Conservation (phyloP, 768 basidiomycete species). For the Naganishia kalamii region DNA sequence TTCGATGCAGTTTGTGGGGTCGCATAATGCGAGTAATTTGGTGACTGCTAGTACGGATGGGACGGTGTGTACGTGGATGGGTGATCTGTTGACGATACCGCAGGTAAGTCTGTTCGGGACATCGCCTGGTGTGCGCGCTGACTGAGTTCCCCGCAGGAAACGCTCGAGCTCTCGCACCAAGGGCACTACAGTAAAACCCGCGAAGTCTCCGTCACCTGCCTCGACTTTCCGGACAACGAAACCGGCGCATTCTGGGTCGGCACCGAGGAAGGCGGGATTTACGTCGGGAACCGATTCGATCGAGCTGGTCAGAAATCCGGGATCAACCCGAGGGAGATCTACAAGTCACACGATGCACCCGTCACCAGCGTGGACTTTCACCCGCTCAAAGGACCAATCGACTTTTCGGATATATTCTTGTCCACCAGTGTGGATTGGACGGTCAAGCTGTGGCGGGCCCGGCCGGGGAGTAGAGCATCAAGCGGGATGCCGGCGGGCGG, state of each 20-base stretch:
- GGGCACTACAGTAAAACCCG: constrained; percentile 87
- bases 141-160: constrained; percentile 59
- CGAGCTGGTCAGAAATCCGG: constrained; percentile 95
- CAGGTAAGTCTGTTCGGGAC: constrained; percentile 55
- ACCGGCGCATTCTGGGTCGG: constrained; percentile 96
- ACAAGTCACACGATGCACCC: constrained; percentile 86
- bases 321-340: constrained; percentile 83
- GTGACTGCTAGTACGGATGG: constrained; percentile 97
- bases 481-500: constrained; percentile 9
- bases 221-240: constrained; percentile 93
- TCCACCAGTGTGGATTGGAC: constrained; percentile 96
- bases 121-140: background rate
- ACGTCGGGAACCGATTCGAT: constrained; percentile 93
- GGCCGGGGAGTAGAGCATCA: constrained; percentile 35
- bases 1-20: constrained; percentile 96
- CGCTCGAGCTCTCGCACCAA: constrained; percentile 76
- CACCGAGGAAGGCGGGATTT: constrained; percentile 95
- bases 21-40: constrained; percentile 95
- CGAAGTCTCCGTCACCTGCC: constrained; percentile 86
- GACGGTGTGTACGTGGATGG: constrained; percentile 92
- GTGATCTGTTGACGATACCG: constrained; percentile 97
- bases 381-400: constrained; percentile 79
- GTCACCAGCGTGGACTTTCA: constrained; percentile 94
- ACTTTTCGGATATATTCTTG: constrained; percentile 91
- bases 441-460: constrained; percentile 89